Conservation (phyloP, 2,329 filamentous ascomycete genomes). For the Magnaporthales sp. region DNA sequence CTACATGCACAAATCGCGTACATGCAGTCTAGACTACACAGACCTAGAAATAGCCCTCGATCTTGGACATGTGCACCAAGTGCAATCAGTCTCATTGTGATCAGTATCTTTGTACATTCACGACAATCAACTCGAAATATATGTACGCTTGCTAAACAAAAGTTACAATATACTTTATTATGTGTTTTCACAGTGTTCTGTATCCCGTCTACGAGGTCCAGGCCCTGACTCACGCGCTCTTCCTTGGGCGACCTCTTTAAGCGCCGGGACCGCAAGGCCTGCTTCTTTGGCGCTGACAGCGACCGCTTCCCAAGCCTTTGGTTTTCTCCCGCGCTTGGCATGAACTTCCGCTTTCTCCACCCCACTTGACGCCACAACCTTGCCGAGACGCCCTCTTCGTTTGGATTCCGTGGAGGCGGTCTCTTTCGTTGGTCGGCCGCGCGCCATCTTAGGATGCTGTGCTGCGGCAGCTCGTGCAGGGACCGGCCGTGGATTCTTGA, state of each 20-base stretch:
- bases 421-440: background rate
- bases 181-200: background rate
- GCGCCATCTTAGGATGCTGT: background rate
- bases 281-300: background rate
- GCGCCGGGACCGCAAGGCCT: background rate
- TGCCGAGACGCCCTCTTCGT: background rate
- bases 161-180: background rate
- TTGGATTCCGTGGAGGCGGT: background rate
- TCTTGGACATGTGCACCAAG: background rate
- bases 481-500: background rate
- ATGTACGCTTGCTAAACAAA: background rate
- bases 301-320: background rate
- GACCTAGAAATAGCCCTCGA: too few species aligned
- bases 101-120: background rate
- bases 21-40: background rate
- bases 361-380: background rate
- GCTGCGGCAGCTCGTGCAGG: background rate
- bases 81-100: background rate
- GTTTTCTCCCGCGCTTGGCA: background rate
- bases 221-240: background rate
- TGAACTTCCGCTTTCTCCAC: background rate
- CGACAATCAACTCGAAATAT: background rate
- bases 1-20: background rate
- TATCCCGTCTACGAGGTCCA: background rate
- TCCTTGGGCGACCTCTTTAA: background rate